Conservation (phyloP, 768 basidiomycete species). For the Baorangia bicolor region DNA sequence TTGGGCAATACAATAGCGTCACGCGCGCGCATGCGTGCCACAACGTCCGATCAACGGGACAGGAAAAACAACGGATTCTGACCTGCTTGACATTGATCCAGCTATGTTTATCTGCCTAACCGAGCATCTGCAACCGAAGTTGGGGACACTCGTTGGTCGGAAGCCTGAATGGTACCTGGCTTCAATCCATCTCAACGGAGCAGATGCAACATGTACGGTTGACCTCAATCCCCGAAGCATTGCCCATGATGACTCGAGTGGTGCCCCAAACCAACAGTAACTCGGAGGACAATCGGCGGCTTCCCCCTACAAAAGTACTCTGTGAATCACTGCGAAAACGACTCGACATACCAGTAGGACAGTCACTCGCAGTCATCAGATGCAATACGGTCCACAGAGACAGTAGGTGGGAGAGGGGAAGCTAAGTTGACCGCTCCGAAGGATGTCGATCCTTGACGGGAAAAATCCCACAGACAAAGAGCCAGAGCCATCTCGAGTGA, state of each 20-base stretch:
- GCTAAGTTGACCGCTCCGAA: background rate
- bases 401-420: no score
- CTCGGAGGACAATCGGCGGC: background rate
- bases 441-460: background rate
- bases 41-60: background rate
- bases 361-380: background rate
- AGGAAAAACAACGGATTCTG: background rate
- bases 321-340: background rate
- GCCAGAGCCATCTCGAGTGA: background rate
- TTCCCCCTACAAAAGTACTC: background rate
- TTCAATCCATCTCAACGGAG: background rate
- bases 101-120: background rate
- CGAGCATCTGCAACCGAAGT: background rate
- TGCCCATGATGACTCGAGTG: background rate
- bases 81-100: background rate
- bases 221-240: background rate
- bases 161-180: background rate
- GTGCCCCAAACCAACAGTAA: background rate
- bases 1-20: background rate
- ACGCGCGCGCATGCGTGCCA: background rate
- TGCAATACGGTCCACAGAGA: background rate
- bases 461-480: background rate
- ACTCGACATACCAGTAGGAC: background rate
- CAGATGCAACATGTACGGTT: background rate
- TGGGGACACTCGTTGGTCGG: background rate